Evolutionary conservation across 768 basidiomycete genomes (phyloP), one percentile per base, ranked within the genome.

Genomic region (Pulveroboletus sp.): DNA sequence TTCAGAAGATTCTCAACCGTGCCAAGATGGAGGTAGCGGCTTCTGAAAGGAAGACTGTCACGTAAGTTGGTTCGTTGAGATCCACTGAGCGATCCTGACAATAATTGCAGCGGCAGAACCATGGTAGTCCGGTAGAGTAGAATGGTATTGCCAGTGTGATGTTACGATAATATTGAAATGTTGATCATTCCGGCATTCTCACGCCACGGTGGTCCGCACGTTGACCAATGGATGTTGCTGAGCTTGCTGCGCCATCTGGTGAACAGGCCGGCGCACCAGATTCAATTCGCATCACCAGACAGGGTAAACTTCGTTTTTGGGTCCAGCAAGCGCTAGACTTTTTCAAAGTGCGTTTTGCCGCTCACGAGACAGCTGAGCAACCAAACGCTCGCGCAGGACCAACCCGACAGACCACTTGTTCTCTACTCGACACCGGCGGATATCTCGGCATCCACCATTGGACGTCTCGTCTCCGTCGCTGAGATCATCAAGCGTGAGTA

Each of bases 1-100:
- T 99, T 76, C 89, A 92, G 71, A 93, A 93, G 69, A 84, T 99
- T 43, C 70, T 99, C 62, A 98, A 98, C 64, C 76, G 97, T 43
- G 94, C 97, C 8, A 98, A 97, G 79, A 87, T 90, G 21, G 97
- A 98, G 69, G 82, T 81, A 6, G 85, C 83, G 3, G 81, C 79
- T 4, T 78, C 76, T 2, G 94, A 94, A 63, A 77, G 88, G 61
- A 98, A 91, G 80, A 99, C 97, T 8, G 94, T 87, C 25, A 92
- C 76, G 92, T 93, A 62, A 48, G 66, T 66, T 13, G 5, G 13
- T 35, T 42, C 12, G n/a, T 41, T 39, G n/a, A 29, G 14, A 31
- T 50, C 25, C 19, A 9, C 8, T 3, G 46, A 4, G 35, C 24
- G 40, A 19, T 41, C 20, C 50, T 63, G 35, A 61, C 31, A 25